Evolutionary conservation across 176 grass and related monocot species (phyloP), one percentile per base, ranked within the genome.

Genomic region (Tillandsia fasciculata): DNA sequence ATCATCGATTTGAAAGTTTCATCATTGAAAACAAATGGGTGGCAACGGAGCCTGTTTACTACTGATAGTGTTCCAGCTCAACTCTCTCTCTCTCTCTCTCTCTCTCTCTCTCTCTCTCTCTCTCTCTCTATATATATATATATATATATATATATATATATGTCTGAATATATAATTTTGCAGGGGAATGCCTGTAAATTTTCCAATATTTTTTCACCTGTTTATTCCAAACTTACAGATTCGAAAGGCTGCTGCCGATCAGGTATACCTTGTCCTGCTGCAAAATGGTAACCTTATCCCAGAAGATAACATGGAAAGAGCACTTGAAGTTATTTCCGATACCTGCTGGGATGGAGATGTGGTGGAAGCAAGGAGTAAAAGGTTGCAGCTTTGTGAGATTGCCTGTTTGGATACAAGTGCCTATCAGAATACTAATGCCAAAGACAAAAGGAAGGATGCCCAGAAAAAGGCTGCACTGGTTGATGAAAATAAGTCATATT

Each of bases 401-500:
- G 52, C 74, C 26, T 86, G 86, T 64, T 72, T 97, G 48, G 76
- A 75, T 68, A 69, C 74, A 2, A 8, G 61, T 15, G 64, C 69
- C 64, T 63, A 69, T 27, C 72, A 64, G 2, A 72, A 63, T 51
- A 50, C 65, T 50, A 74, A 14, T 48, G 76, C 72, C 10, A 63
- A 53, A 70, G 74, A 64, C 57, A 75, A 74, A 51, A 87, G 54
- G 33, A 80, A 57, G 59, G 18, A 61, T 2, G 74, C 12, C 8
- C 66, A 23, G 2, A 57, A 1, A 11, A 73, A 49, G 50, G 28
- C 48, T 57, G 58, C 52, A 70, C 64, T 71, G 17, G 78, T 76
- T 33, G 89, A 99, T 65, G 94, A 99, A 58, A 99, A 99, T 48
- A 87, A 52, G 48, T 93, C 94, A 8, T 93, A 99, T 75, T 99